Evolutionary conservation across 2,329 filamentous ascomycete species (phyloP).

Genomic region (Paraphaeosphaeria minitans): DNA sequence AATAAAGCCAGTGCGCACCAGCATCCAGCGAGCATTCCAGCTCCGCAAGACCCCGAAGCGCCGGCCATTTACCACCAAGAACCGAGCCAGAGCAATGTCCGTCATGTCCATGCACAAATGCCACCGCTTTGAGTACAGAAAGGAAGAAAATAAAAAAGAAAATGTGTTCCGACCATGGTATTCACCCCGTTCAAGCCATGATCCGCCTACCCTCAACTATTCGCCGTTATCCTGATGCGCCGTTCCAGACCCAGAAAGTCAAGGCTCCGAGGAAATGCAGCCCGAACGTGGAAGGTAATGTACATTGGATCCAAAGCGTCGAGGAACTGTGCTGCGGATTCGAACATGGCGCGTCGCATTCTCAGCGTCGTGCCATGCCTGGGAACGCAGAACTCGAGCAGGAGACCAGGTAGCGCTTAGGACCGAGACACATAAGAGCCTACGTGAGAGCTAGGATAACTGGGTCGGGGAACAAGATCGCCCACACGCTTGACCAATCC

Average conservation of each 20-base stretch:
- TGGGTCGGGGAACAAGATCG: conserved; percentile 37
- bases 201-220: not conserved
- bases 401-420: not conserved
- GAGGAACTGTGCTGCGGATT: not conserved
- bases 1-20: not conserved
- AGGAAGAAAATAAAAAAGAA: conserved; percentile 6
- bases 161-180: conserved; percentile 12
- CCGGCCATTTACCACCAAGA: conserved; percentile 1
- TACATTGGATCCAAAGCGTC: not conserved
- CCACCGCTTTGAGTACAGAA: conserved; percentile 2
- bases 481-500: conserved; percentile 47
- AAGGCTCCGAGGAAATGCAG: conserved; percentile 4
- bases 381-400: conserved; percentile 13
- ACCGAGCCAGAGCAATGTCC: not conserved
- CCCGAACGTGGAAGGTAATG: not conserved
- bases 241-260: not conserved
- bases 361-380: conserved; percentile 31
- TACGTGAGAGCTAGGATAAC: conserved; percentile 18
- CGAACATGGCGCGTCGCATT: conserved; percentile 26
- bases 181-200: conserved; percentile 12
- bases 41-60: conserved; percentile 13
- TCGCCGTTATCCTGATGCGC: not conserved
- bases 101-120: conserved; percentile 3
- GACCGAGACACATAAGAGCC: conserved; percentile 12
- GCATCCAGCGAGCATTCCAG: conserved; percentile 24